phyloP scores from a whole-genome alignment of 169 alveolate genomes.

The Babesia bovis region DNA sequence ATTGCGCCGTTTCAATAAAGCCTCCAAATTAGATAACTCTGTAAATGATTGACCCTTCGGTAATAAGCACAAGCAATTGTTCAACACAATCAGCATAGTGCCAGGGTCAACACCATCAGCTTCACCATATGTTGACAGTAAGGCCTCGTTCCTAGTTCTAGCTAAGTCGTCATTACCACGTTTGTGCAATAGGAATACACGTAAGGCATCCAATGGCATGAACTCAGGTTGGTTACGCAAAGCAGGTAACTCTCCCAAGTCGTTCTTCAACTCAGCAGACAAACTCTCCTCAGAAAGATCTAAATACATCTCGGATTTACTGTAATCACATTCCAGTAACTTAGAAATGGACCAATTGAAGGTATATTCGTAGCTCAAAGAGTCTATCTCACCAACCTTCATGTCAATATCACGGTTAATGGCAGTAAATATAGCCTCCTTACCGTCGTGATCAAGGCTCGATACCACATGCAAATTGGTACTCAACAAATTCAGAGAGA shows the following conservation, averaged over 20 bases:
- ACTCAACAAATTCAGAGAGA: conserved; percentile 43
- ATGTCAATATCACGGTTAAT: conserved; percentile 39
- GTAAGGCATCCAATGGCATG: conserved; percentile 39
- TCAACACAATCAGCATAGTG: conserved; percentile 3
- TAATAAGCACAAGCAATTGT: conserved; percentile 17
- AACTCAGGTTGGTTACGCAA: conserved; percentile 32
- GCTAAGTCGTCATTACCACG: conserved; percentile 50
- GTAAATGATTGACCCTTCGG: not conserved
- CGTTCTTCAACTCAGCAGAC: conserved; percentile 9
- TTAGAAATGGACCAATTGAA: conserved; percentile 55
- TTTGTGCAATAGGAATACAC: conserved; percentile 29
- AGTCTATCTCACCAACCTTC: not conserved
- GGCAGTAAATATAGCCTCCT: not conserved
- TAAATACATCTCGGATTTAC: conserved; percentile 29
- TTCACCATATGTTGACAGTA: conserved; percentile 19
- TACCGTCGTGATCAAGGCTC: not conserved
- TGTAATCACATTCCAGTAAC: conserved; percentile 26
- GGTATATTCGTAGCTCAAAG: conserved; percentile 34
- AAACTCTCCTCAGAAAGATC: conserved; percentile 50
- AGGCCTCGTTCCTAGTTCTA: conserved; percentile 1
- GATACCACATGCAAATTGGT: conserved; percentile 47
- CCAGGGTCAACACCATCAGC: conserved; percentile 19
- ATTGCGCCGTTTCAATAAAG: conserved; percentile 15
- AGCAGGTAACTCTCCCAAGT: conserved; percentile 10
- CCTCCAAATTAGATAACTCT: not conserved